Percentiles rank a stretch among this genome's conserved stretches.
Evolutionary conservation across 2,329 filamentous ascomycete species (phyloP).

Genomic region (Aspergillus terreus): DNA sequence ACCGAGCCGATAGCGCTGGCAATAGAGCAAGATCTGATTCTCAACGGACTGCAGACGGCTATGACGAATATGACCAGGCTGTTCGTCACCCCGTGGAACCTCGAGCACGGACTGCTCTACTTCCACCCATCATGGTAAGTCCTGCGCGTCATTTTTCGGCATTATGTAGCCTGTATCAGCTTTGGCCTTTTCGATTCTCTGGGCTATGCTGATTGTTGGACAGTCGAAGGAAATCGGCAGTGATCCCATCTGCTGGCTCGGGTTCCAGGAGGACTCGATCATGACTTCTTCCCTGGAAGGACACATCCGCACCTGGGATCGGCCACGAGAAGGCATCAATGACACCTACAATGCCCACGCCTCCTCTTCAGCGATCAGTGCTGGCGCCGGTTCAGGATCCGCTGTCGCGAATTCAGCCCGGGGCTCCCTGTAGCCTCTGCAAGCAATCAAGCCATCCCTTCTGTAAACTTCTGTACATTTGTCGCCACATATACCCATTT

Average conservation of each 20-base stretch:
- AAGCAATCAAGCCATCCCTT: neutral
- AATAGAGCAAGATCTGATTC: constrained; percentile 69
- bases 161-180: neutral
- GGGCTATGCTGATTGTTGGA: neutral
- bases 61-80: constrained; percentile 52
- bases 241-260: constrained; percentile 83
- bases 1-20: constrained; percentile 59
- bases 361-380: constrained; percentile 16
- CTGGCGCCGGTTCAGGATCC: constrained; percentile 15
- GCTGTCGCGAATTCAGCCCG: constrained; percentile 12
- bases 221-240: constrained; percentile 79
- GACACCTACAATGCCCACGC: constrained; percentile 19
- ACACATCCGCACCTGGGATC: constrained; percentile 71
- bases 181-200: neutral
- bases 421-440: constrained; percentile 13
- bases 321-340: constrained; percentile 50
- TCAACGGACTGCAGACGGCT: constrained; percentile 50
- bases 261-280: constrained; percentile 91
- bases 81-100: constrained; percentile 79
- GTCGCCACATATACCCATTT: constrained; percentile 16
- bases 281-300: constrained; percentile 88
- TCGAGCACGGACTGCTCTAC: constrained; percentile 74
- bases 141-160: constrained; percentile 1
- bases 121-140: constrained; percentile 84
- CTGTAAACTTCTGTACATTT: neutral